phyloP scores from a whole-genome alignment of 768 basidiomycete species.

The Leccinum sublutescens region DNA sequence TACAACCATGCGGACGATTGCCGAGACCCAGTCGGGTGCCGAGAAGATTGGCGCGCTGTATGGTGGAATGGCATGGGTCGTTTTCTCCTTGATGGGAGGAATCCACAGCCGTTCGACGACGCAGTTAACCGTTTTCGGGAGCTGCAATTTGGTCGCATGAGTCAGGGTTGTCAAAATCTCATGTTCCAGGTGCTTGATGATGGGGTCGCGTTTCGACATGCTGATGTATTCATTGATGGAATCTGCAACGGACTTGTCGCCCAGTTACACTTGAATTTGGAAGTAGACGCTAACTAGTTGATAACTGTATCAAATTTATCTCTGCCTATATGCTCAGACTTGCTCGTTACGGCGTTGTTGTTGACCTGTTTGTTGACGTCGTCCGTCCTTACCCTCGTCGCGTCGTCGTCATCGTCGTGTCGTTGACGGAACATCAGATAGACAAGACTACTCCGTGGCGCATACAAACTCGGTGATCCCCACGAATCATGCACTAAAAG shows the following conservation, averaged over 20 bases:
- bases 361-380: too few relatives aligned
- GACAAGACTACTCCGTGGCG: not conserved
- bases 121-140: not conserved
- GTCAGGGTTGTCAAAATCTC: not conserved
- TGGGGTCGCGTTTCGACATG: not conserved
- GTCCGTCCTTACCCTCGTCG: too few relatives aligned
- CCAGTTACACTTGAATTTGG: not conserved
- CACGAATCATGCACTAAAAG: constrained; percentile 71
- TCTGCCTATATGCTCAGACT: too few relatives aligned
- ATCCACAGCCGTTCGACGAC: not conserved
- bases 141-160: not conserved
- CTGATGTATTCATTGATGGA: not conserved
- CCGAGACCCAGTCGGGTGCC: not conserved
- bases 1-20: not conserved
- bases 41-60: not conserved
- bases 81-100: not conserved
- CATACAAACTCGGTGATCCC: not conserved
- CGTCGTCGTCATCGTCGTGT: too few relatives aligned
- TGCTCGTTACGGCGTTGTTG: too few relatives aligned
- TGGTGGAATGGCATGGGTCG: constrained; percentile 1
- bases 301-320: not conserved
- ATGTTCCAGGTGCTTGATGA: not conserved
- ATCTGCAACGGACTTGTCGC: not conserved
- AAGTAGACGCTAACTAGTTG: not conserved
- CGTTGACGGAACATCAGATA: not conserved